Evolutionary conservation across 805 yeast species (phyloP).

Genomic region (Brettanomyces bruxellensis): DNA sequence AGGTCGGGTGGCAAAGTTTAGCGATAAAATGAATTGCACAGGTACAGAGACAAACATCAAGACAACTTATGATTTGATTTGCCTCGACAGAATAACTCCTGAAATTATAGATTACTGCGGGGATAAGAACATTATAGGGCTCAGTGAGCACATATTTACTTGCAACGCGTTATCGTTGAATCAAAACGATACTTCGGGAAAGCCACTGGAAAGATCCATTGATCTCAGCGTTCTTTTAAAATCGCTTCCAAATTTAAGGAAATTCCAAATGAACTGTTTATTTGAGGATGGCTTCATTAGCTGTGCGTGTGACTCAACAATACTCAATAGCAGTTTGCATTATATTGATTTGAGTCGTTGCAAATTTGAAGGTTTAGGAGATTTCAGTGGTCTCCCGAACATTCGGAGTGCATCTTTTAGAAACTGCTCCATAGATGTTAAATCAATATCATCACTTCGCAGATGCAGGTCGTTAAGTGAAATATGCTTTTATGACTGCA

Average conservation of each 20-base stretch:
- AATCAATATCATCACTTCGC: slow-evolving; percentile 3
- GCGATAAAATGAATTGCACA: background rate
- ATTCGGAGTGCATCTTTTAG: no score
- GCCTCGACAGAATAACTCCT: slow-evolving; percentile 1
- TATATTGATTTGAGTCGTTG: background rate
- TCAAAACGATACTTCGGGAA: no score
- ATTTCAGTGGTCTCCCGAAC: background rate
- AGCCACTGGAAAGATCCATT: background rate
- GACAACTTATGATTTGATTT: slow-evolving; percentile 2
- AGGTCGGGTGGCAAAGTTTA: slow-evolving; percentile 3
- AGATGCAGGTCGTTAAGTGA: slow-evolving; percentile 3
- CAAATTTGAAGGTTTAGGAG: slow-evolving; percentile 1
- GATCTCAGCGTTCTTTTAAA: background rate
- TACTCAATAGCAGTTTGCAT: background rate
- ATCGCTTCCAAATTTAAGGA: background rate
- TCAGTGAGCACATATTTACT: background rate
- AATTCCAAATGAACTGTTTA: background rate
- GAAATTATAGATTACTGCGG: background rate
- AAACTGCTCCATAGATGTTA: no score
- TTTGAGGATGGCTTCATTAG: background rate
- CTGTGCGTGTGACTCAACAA: background rate
- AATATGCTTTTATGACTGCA: slow-evolving; percentile 13
- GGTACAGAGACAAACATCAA: background rate
- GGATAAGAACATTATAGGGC: background rate
- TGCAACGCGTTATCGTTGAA: no score